Conservation (phyloP, 73 alveolate genomes). For the Urostyla sp. region DNA sequence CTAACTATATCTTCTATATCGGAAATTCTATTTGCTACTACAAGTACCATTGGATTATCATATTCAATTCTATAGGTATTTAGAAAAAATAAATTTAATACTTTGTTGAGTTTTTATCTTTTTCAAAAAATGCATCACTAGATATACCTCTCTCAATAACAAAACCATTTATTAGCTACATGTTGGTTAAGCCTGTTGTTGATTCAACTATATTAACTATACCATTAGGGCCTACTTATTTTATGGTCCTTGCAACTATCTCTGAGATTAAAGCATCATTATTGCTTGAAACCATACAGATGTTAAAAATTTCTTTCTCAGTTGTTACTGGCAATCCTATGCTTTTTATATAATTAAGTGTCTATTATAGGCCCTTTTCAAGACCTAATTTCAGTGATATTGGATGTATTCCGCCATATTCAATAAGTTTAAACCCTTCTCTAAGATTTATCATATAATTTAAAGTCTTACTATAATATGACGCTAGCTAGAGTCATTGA, state of each 20-base stretch:
- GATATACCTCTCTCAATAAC: constrained; percentile 69
- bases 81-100: not conserved
- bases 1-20: constrained; percentile 69
- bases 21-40: constrained; percentile 60
- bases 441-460: not conserved
- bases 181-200: constrained; percentile 45
- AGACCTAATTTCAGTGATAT: constrained; percentile 75
- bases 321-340: constrained; percentile 73
- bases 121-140: constrained; percentile 52
- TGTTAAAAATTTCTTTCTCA: constrained; percentile 64
- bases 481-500: constrained; percentile 78
- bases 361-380: constrained; percentile 64
- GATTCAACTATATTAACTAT: constrained; percentile 64
- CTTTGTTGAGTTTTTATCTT: constrained; percentile 8
- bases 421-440: constrained; percentile 60
- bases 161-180: constrained; percentile 58
- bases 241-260: constrained; percentile 33
- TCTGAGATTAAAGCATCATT: constrained; percentile 64
- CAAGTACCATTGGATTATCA: constrained; percentile 76
- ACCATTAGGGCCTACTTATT: constrained; percentile 68
- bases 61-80: constrained; percentile 45
- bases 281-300: constrained; percentile 77
- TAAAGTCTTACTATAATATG: constrained; percentile 6
- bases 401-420: constrained; percentile 72
- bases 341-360: constrained; percentile 58